Conservation (phyloP, 1,284 basidiomycete species). For the Fomitopsis pinicola region DNA sequence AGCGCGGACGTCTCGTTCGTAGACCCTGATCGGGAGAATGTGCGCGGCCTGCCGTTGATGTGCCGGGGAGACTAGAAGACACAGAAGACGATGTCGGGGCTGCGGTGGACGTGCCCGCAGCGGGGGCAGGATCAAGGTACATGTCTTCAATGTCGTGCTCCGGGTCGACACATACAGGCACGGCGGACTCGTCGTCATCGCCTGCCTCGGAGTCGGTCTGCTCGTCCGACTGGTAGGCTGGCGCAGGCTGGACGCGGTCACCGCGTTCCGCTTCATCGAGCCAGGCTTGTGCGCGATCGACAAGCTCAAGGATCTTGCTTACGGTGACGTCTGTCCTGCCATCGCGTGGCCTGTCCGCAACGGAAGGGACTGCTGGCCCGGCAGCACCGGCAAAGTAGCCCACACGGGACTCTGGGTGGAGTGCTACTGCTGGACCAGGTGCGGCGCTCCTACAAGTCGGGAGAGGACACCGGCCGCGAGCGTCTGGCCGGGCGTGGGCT, state of each 20-base stretch:
- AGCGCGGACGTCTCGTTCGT: conserved; percentile 5
- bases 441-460: conserved; percentile 25
- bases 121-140: conserved; percentile 1
- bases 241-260: conserved; percentile 7
- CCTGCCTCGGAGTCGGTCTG: conserved; percentile 23
- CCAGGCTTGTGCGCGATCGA: conserved; percentile 25
- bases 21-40: background rate
- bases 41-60: background rate
- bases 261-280: background rate
- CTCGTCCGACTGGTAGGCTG: conserved; percentile 14
- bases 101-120: background rate
- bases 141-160: conserved; percentile 12
- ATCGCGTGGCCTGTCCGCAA: conserved; percentile 13
- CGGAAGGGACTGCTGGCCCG: background rate
- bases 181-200: conserved; percentile 11
- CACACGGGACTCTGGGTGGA: conserved; percentile 22
- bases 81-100: background rate
- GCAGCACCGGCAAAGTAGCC: conserved; percentile 11
- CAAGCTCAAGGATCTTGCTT: conserved; percentile 53
- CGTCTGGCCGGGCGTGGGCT: conserved; percentile 24
- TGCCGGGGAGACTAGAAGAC: background rate
- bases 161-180: conserved; percentile 12
- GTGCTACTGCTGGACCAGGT: conserved; percentile 24
- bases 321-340: conserved; percentile 55
- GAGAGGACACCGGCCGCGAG: conserved; percentile 31